Conservation (phyloP, 257 asterid species). For the Capsicum rhomboideum region DNA sequence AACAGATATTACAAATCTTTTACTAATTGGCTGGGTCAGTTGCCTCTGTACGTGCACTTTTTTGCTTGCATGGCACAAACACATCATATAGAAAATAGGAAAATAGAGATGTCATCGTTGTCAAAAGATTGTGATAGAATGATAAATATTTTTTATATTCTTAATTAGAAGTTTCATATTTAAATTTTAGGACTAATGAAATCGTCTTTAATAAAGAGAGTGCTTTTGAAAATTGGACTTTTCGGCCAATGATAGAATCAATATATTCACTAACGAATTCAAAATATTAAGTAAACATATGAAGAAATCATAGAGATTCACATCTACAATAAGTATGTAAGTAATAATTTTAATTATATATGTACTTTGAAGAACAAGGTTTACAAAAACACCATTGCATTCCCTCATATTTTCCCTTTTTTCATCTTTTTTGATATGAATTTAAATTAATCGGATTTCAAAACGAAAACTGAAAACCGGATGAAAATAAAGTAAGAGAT, state of each 20-base stretch:
- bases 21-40: not conserved
- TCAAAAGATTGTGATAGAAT: not conserved
- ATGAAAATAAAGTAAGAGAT: not conserved
- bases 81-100: not conserved
- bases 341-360: not conserved
- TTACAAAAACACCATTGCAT: not conserved
- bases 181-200: not conserved
- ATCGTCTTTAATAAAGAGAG: accelerated
- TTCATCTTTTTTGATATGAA: not conserved
- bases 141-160: not conserved
- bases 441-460: not conserved
- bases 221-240: not conserved
- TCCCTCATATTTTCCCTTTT: not conserved
- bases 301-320: not conserved
- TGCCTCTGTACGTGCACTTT: not conserved
- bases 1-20: not conserved
- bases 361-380: accelerated
- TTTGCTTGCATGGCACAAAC: not conserved
- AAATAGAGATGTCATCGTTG: not conserved
- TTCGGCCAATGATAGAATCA: not conserved
- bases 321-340: not conserved
- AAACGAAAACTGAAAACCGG: accelerated
- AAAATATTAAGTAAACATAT: not conserved
- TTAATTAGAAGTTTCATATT: not conserved
- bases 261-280: not conserved